A percentile compares a stretch with the other conserved stretches of the same genome.
phyloP scores from a whole-genome alignment of 768 basidiomycete species.

The Suillus plorans region DNA sequence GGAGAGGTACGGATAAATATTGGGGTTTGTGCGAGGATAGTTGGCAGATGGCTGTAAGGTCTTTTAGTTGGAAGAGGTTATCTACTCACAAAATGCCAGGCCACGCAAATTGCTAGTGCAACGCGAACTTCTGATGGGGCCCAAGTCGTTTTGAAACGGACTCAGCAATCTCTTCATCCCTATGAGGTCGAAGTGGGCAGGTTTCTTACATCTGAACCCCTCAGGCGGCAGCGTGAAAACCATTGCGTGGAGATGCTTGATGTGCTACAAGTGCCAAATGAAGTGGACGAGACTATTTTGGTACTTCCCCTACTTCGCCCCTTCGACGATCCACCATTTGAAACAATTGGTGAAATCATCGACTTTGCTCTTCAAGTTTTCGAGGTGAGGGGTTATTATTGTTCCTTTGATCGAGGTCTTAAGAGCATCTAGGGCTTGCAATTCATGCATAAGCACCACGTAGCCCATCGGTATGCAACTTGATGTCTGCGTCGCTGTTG shows the following conservation, averaged over 20 bases:
- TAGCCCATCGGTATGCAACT: constrained; percentile 1
- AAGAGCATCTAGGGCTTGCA: not conserved
- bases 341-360: constrained; percentile 23
- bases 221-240: constrained; percentile 14
- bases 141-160: constrained; percentile 29
- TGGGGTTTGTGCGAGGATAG: not conserved
- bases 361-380: constrained; percentile 30
- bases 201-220: constrained; percentile 12
- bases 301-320: constrained; percentile 29
- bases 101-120: constrained; percentile 20
- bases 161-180: constrained; percentile 11
- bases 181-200: constrained; percentile 17
- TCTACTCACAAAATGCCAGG: constrained; percentile 11
- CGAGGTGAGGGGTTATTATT: constrained; percentile 13
- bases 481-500: not conserved
- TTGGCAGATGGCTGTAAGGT: constrained; percentile 13
- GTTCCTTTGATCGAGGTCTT: not conserved
- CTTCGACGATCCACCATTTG: constrained; percentile 23
- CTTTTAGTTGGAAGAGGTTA: constrained; percentile 20
- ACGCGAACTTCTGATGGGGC: constrained; percentile 21
- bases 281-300: constrained; percentile 15
- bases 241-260: constrained; percentile 25
- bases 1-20: constrained; percentile 16
- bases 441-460: constrained; percentile 17
- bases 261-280: constrained; percentile 9